Evolutionary conservation across 1,284 basidiomycete species (phyloP), one percentile per base, ranked within the genome.

Genomic region (Cryptococcus sp.): DNA sequence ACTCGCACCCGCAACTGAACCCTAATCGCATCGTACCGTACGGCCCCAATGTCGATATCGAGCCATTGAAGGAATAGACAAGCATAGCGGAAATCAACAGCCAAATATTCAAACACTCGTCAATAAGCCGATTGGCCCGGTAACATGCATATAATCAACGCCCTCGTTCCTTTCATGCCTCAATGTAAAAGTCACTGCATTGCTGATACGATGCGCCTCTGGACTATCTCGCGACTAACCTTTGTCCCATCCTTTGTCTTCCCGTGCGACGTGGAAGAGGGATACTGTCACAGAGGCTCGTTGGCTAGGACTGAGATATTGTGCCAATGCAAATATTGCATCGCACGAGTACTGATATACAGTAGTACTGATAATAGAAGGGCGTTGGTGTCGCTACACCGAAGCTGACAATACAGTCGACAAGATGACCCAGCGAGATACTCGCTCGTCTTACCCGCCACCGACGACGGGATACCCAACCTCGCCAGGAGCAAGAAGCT

Each of bases 41-140:
- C 15, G 91, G 91, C 0, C 91, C 91, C 0, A 78, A 85, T 52
- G 86, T 86, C 1, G 72, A 86, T 67, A 86, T 93, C 59, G 82
- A 86, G 71, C 84, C 88, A 3, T 74, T 91, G 46, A 66, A 60
- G 54, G 43, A 55, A 34, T 34, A 34, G 20, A 34, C 6, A 19
- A n/a, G 53, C 19, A 25, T 20, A 26, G 48, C 29, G 29, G 29
- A 10, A 34, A 34, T 4, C 29, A 10, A 10, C 29, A 13, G 3
- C 8, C 29, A 34, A 34, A 2, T 10, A 34, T 10, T 4, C 2
- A 5, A 10, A 34, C 29, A 34, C 8, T 13, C 2, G 13, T 34
- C 29, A 34, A n/a, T n/a, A n/a, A n/a, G n/a, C n/a, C n/a, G n/a
- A n/a, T n/a, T 34, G 13, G 29, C 29, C 29, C 8, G 13, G 3